Conservation (phyloP, 352 stramenopile genomes). For the Phytophthora aleatoria region DNA sequence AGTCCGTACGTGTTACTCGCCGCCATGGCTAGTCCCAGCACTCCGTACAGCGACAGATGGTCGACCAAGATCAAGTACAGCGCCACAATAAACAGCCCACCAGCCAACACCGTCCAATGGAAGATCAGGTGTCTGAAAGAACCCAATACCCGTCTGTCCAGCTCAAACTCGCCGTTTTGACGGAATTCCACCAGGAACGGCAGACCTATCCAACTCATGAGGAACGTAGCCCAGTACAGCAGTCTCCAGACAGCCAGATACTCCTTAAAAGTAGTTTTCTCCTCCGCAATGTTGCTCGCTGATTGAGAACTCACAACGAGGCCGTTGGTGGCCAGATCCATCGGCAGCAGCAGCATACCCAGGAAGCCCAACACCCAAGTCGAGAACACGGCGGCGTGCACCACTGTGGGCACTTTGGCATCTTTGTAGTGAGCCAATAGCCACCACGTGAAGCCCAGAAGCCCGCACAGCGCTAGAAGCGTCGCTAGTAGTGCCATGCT, state of each 20-base stretch:
- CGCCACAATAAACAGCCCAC: conserved; percentile 27
- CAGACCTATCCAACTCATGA: conserved; percentile 65
- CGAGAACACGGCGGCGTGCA: conserved; percentile 53
- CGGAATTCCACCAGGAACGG: conserved; percentile 67
- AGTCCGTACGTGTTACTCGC: conserved; percentile 72
- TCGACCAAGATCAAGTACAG: conserved; percentile 66
- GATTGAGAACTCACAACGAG: conserved; percentile 17
- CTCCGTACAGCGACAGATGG: conserved; percentile 54
- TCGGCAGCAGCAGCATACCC: conserved; percentile 61
- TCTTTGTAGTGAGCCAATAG: conserved; percentile 66
- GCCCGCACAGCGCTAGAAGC: conserved; percentile 44
- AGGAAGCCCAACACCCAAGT: conserved; percentile 69
- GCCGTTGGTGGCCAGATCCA: conserved; percentile 58
- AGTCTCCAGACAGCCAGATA: conserved; percentile 53
- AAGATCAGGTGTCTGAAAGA: conserved; percentile 54
- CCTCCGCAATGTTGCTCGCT: background rate
- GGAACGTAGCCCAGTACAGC: conserved; percentile 74
- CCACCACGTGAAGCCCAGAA: conserved; percentile 69
- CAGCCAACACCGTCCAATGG: conserved; percentile 60
- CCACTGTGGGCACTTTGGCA: conserved; percentile 36
- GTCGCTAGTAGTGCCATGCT: conserved; percentile 51
- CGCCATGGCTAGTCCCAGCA: conserved; percentile 64
- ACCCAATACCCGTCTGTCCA: conserved; percentile 38
- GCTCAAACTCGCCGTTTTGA: conserved; percentile 65
- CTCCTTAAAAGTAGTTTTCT: conserved; percentile 9